Evolutionary conservation across 257 asterid species (phyloP), one percentile per base, ranked within the genome.

Genomic region (Anisodus tanguticus): DNA sequence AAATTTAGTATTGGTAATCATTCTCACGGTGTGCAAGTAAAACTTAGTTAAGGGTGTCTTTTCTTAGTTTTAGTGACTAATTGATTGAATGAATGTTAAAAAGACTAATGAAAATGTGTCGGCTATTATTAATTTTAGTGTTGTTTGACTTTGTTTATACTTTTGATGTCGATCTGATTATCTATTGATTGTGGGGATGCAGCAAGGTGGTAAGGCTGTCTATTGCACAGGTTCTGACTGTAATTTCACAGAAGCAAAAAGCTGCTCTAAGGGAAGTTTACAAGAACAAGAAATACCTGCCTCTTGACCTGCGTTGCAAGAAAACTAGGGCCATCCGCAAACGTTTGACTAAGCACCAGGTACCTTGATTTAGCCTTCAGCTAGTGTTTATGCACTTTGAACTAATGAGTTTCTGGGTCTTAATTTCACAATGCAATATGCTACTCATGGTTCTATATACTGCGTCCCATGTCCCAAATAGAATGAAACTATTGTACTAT

Each of bases 271-370:
- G 94, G 37, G 94, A 91, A 67, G 95, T 81, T 17, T 92, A 92
- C 89, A 88, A 91, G 89, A 91, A 90, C 81, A 91, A 91, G 83
- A 92, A 91, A 85, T 92, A 91, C 82, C 78, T 92, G 85, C 95
- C 93, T 0, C 94, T 92, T 62, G 95, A 92, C 86, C 93, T 92
- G 86, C 93, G 95, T 83, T 92, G 94, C 1, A 92, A 92, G 92
- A 92, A 92, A 88, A 92, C 95, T 0, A 86, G 94, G 8, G 95
- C 94, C 71, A 92, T 92, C 84, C 95, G 93, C 86, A 88, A 89
- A 68, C 94, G 95, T 70, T 90, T 92, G 70, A 92, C 95, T 63
- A 91, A 90, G 88, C 94, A 92, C 88, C 95, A 92, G 95, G 95
- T 92, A 79, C 17, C 79, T 4, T 59, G 35, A 31, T 83, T 12